Conservation (phyloP, 1,139 yeast species). For the Yamadazyma dushanensis region DNA sequence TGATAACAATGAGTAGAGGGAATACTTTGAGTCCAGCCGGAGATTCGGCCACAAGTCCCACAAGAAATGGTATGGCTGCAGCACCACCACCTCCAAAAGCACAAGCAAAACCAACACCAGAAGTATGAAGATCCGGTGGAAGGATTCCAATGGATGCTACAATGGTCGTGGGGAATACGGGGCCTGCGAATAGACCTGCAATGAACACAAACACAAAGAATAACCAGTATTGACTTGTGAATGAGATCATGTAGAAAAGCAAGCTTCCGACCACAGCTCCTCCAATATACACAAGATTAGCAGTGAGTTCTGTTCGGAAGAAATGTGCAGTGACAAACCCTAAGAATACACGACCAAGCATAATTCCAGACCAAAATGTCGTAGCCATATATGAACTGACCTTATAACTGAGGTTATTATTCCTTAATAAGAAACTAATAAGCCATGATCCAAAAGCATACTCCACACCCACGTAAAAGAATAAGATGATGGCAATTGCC, state of each 20-base stretch:
- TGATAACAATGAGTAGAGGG: constrained; percentile 31
- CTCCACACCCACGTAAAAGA: constrained; percentile 67
- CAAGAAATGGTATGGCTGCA: constrained; percentile 64
- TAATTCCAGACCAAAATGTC: constrained; percentile 64
- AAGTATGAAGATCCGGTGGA: constrained; percentile 61
- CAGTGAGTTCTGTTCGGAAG: constrained; percentile 47
- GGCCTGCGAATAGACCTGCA: constrained; percentile 74
- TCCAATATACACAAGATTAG: constrained; percentile 33
- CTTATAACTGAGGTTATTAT: constrained; percentile 45
- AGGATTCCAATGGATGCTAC: constrained; percentile 62
- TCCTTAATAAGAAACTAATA: constrained; percentile 54
- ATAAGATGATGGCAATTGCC: constrained; percentile 50
- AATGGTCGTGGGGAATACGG: constrained; percentile 76
- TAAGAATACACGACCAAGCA: constrained; percentile 56
- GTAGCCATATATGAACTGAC: constrained; percentile 61
- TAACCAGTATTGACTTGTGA: constrained; percentile 24
- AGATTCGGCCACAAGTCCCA: constrained; percentile 52
- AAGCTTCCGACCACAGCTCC: constrained; percentile 31
- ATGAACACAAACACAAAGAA: constrained; percentile 45
- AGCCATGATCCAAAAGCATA: constrained; percentile 72
- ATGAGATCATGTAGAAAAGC: constrained; percentile 22
- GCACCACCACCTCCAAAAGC: constrained; percentile 79
- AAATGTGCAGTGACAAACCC: constrained; percentile 61
- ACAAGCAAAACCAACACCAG: constrained; percentile 74
- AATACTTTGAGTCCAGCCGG: constrained; percentile 31